These are phyloP conservation scores for Penicillium malachiteum DNA, from an alignment of 495 filamentous ascomycete genomes.

Conservation along the genomic window DNA sequence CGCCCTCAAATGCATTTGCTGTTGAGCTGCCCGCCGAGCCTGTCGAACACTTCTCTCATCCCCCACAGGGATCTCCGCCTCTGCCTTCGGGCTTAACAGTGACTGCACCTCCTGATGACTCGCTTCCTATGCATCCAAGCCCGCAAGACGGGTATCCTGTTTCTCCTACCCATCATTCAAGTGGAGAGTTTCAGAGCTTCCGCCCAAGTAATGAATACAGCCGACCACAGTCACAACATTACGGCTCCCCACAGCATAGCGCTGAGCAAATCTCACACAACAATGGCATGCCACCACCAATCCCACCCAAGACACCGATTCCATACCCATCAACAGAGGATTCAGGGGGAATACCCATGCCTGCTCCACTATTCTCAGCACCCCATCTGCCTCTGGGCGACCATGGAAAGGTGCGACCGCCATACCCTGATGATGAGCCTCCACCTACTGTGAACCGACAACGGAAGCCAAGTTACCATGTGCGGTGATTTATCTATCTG, in stretches of 20 bases:
- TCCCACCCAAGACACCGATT: slow-evolving; percentile 84
- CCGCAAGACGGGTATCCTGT: slow-evolving; percentile 27
- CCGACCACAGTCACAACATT: slow-evolving; percentile 37
- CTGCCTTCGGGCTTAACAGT: slow-evolving; percentile 29
- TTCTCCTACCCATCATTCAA: slow-evolving; percentile 38
- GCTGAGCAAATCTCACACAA: slow-evolving; percentile 38
- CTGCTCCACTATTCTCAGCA: slow-evolving; percentile 28
- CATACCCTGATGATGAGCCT: slow-evolving; percentile 82
- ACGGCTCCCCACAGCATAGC: slow-evolving; percentile 45
- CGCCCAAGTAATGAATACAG: slow-evolving; percentile 36
- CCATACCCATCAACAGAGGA: slow-evolving; percentile 45
- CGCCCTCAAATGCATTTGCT: slow-evolving; percentile 48
- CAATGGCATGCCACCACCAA: slow-evolving; percentile 55
- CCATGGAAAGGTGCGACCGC: slow-evolving; percentile 47
- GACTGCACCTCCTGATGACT: slow-evolving; percentile 28
- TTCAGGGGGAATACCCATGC: slow-evolving; percentile 35
- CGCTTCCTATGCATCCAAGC: slow-evolving; percentile 34
- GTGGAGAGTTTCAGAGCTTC: slow-evolving; percentile 33
- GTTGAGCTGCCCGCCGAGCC: slow-evolving; percentile 65
- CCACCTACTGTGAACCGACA: slow-evolving; percentile 81
- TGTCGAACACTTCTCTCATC: slow-evolving; percentile 34
- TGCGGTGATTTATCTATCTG: slow-evolving; percentile 40
- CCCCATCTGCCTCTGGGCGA: slow-evolving; percentile 17
- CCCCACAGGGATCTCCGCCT: slow-evolving; percentile 26
- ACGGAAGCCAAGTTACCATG: slow-evolving; percentile 76